These are phyloP conservation scores for Coniophora puteana DNA, from an alignment of 1,284 basidiomycete species.

Conservation along the genomic window DNA sequence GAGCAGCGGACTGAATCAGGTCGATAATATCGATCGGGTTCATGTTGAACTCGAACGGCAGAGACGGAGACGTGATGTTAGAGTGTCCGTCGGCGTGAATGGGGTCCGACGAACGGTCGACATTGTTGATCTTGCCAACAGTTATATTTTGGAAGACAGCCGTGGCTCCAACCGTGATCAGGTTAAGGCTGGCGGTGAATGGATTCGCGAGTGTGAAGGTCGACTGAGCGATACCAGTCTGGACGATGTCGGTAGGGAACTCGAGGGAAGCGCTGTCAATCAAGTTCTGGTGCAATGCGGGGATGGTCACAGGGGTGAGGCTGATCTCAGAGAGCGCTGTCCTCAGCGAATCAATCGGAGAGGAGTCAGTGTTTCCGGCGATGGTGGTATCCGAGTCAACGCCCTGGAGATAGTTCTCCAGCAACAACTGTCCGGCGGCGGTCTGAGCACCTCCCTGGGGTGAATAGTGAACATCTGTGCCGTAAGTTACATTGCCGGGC, in stretches of 20 bases:
- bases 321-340: constrained; percentile 61
- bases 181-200: constrained; percentile 74
- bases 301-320: constrained; percentile 62
- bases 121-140: constrained; percentile 55
- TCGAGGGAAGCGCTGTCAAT: constrained; percentile 51
- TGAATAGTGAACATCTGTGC: constrained; percentile 64
- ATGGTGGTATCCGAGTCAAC: constrained; percentile 58
- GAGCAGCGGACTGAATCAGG: constrained; percentile 51
- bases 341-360: constrained; percentile 63
- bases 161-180: constrained; percentile 53
- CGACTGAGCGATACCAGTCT: constrained; percentile 53
- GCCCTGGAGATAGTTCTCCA: constrained; percentile 74
- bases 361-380: constrained; percentile 54
- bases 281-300: constrained; percentile 62
- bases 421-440: constrained; percentile 51
- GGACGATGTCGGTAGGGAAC: constrained; percentile 57
- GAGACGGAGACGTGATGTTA: constrained; percentile 52
- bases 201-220: constrained; percentile 65
- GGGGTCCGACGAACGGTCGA: constrained; percentile 50
- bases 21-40: constrained; percentile 62
- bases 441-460: constrained; percentile 54
- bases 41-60: constrained; percentile 66
- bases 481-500: constrained; percentile 51
- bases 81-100: constrained; percentile 61
- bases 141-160: constrained; percentile 53